phyloP scores from a whole-genome alignment of 495 filamentous ascomycete species.

The Gamarada debralockiae region DNA sequence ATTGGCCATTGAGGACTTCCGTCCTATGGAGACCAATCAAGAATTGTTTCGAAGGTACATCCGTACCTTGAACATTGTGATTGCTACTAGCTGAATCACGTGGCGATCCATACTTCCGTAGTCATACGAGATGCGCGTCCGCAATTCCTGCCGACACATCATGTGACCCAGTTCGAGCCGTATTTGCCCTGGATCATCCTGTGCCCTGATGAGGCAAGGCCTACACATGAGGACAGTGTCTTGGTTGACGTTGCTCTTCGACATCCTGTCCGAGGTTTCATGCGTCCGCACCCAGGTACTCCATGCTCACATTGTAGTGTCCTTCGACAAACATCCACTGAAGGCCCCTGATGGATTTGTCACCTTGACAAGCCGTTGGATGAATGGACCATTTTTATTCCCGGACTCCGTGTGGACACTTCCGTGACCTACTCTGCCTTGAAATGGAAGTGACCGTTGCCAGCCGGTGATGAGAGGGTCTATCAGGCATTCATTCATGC shows the following conservation, averaged over 20 bases:
- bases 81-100: conserved; percentile 7
- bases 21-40: not conserved
- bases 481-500: conserved; percentile 22
- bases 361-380: not conserved
- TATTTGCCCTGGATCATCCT: not conserved
- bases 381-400: not conserved
- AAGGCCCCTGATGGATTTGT: not conserved
- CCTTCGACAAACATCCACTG: not conserved
- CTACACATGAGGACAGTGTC: not conserved
- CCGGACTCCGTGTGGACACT: not conserved
- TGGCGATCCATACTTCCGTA: not conserved
- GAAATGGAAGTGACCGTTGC: conserved; percentile 1
- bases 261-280: not conserved
- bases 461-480: conserved; percentile 14
- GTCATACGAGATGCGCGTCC: conserved; percentile 9
- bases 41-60: not conserved
- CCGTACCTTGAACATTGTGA: not conserved
- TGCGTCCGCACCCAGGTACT: not conserved
- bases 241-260: not conserved
- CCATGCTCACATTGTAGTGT: too few relatives aligned
- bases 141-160: conserved; percentile 12
- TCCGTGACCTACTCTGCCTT: not conserved
- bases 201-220: not conserved
- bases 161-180: not conserved
- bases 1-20: not conserved